Percentiles rank a stretch among this genome's conserved stretches.
These are phyloP conservation scores for Komagataella phaffii DNA, from an alignment of 805 yeast genomes.

Conservation along the genomic window DNA sequence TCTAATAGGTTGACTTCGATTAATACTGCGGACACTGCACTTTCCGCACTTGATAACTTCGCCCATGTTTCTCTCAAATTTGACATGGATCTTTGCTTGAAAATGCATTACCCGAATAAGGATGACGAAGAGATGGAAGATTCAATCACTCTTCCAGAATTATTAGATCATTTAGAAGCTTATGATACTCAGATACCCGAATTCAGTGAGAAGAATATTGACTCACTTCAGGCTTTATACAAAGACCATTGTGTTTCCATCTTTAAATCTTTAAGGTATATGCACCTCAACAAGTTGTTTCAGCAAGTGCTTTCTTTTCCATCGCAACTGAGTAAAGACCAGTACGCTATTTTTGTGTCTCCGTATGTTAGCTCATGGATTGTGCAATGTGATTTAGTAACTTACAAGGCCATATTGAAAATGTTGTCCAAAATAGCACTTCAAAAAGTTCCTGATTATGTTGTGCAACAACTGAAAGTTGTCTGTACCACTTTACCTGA, in stretches of 20 bases:
- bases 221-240: slow-evolving; percentile 43
- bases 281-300: slow-evolving; percentile 52
- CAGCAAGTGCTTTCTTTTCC: slow-evolving; percentile 37
- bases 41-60: background rate
- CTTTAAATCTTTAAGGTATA: slow-evolving; percentile 51
- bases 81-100: background rate
- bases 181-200: background rate
- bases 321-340: slow-evolving; percentile 45
- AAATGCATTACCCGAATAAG: background rate
- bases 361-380: slow-evolving; percentile 48
- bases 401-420: slow-evolving; percentile 40
- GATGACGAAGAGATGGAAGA: background rate
- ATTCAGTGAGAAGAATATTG: slow-evolving; percentile 8
- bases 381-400: slow-evolving; percentile 48
- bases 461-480: slow-evolving; percentile 39
- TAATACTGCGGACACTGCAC: background rate
- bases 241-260: slow-evolving; percentile 49
- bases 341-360: slow-evolving; percentile 39
- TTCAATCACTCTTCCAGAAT: background rate
- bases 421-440: slow-evolving; percentile 50
- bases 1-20: background rate
- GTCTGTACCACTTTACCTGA: slow-evolving; percentile 35
- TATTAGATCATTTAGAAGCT: background rate
- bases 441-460: slow-evolving; percentile 44
- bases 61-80: slow-evolving; percentile 2